These are phyloP conservation scores for Aphanomyces euteiches DNA, from an alignment of 352 stramenopile species.

Conservation along the genomic window DNA sequence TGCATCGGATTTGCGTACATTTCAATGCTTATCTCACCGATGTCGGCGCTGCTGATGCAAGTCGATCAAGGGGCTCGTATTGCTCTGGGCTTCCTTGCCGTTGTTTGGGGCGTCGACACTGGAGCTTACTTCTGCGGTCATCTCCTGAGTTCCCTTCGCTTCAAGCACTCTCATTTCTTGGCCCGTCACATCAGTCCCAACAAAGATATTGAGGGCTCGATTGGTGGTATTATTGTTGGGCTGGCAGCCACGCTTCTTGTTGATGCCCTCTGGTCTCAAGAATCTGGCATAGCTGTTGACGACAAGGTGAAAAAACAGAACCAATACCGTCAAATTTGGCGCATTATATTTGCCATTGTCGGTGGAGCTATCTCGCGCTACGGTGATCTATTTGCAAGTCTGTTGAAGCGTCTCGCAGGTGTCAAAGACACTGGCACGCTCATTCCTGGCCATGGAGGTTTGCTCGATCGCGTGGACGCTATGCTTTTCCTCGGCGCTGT, in stretches of 20 bases:
- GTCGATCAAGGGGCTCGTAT: conserved; percentile 62
- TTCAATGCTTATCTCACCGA: conserved; percentile 40
- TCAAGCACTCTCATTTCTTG: conserved; percentile 77
- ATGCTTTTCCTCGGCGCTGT: conserved; percentile 88
- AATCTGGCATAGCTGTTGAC: not conserved
- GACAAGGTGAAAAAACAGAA: not conserved
- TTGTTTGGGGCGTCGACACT: conserved; percentile 85
- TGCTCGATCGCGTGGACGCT: conserved; percentile 94
- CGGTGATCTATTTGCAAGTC: conserved; percentile 93
- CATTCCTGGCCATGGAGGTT: conserved; percentile 93
- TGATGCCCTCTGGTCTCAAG: conserved; percentile 31
- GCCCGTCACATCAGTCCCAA: conserved; percentile 90
- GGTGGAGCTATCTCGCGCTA: conserved; percentile 91
- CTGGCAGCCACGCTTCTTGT: conserved; percentile 72
- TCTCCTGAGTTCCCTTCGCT: conserved; percentile 79
- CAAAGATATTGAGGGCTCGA: conserved; percentile 94
- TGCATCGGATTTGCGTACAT: conserved; percentile 68
- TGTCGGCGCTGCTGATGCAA: conserved; percentile 60
- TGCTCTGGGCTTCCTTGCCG: conserved; percentile 49
- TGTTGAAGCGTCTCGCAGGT: conserved; percentile 93
- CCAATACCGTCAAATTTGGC: not conserved
- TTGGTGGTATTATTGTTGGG: conserved; percentile 87
- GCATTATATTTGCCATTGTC: conserved; percentile 77
- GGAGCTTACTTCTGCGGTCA: conserved; percentile 92
- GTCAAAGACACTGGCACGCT: conserved; percentile 95